Base-by-base conservation (phyloP, 2,329 filamentous ascomycete genomes). In the Zasmidium angulare region DNA sequence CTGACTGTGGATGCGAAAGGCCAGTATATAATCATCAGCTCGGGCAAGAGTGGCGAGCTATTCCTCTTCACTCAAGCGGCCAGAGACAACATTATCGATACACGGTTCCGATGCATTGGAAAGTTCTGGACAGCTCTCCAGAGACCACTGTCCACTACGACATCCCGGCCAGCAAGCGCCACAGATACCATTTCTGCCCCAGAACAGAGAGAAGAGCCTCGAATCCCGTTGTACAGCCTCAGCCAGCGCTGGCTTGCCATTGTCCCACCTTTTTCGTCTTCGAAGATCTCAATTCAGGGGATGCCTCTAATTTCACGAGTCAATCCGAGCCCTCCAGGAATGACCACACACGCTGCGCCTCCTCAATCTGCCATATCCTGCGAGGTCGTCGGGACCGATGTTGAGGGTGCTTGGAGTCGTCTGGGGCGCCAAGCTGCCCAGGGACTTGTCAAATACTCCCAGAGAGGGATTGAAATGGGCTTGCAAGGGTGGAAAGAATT, bases 91-190 rank as follows among this genome's bases (percentile, higher is more conserved):
- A 43, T 56, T 20, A 60, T 68, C 11, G 55, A 63, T 7, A 60
- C 65, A 10, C 62, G 66, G 2, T 88, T 86, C 70, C 78, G 80
- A 59, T 97, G 92, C 68, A 81, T 95, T 56, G 93, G 89, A 20
- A 99, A 99, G 76, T 78, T 96, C 19, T 99, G 95, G 95, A 97
- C 95, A 0, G 88, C 87, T 48, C 79, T 96, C 26, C 69, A 72
- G 57, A 63, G 61, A 19, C 49, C 59, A n/a, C 49, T 63, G n/a
- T 55, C 58, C 21, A 19, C 43, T 40, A 4, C 50, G 20, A 4
- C 51, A 14, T 49, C 56, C 17, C 47, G 61, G 26, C 59, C 65
- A 17, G 24, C 53, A 12, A 61, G 56, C 40, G 54, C 58, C 10
- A 62, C 46, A 48, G 71, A 70, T n/a, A 73, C 72, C 47, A 71